Evolutionary conservation across 495 filamentous ascomycete genomes (phyloP).

Genomic region (Penicillium atrosanguineum): DNA sequence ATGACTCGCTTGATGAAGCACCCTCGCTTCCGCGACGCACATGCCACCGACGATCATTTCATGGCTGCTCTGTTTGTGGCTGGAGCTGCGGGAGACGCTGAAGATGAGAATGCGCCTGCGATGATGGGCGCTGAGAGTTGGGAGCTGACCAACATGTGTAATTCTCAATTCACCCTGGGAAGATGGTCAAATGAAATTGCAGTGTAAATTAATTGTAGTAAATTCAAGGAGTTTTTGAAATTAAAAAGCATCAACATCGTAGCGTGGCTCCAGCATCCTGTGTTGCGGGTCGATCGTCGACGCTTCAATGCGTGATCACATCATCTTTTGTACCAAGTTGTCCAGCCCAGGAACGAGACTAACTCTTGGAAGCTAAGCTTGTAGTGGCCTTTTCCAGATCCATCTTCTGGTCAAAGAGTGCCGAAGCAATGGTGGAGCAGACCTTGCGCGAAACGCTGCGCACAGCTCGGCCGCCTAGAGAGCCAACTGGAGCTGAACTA

Average conservation of each 20-base stretch:
- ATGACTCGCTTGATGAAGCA: constrained; percentile 60
- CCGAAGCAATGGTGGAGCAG: constrained; percentile 1
- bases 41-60: constrained; percentile 64
- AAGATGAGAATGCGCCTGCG: constrained; percentile 42
- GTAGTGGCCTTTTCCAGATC: neutral
- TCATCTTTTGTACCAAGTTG: neutral
- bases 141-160: constrained; percentile 66
- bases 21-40: constrained; percentile 57
- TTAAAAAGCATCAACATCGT: too few relatives aligned
- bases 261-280: too few relatives aligned
- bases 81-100: constrained; percentile 48
- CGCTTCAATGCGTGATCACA: neutral
- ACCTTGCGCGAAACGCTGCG: neutral
- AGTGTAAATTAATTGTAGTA: constrained; percentile 3
- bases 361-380: too few relatives aligned
- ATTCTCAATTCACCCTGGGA: constrained; percentile 55
- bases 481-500: neutral
- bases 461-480: constrained; percentile 2
- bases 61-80: constrained; percentile 58
- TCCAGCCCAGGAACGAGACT: neutral
- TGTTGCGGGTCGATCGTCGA: too few relatives aligned
- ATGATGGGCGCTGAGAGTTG: constrained; percentile 56
- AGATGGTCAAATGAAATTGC: constrained; percentile 22
- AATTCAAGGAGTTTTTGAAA: neutral
- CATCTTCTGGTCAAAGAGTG: neutral